These are phyloP conservation scores for Amaranthus palmeri DNA, from an alignment of 148 eudicot species.

Conservation along the genomic window DNA sequence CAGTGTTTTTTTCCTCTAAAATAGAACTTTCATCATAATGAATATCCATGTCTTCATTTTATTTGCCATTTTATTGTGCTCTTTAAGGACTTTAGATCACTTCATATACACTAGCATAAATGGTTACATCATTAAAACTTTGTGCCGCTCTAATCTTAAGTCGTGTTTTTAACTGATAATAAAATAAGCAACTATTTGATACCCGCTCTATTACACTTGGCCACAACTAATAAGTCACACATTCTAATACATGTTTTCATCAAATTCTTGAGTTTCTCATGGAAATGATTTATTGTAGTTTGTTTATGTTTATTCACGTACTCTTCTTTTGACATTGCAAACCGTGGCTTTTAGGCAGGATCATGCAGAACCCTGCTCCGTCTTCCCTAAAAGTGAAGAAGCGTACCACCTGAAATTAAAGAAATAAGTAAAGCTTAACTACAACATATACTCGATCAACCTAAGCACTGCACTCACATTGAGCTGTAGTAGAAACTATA, in stretches of 20 bases:
- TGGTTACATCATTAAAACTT: no score
- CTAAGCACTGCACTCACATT: neutral
- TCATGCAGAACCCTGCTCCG: conserved; percentile 70
- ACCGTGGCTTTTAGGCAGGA: conserved; percentile 63
- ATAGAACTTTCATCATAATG: no score
- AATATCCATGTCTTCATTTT: no score
- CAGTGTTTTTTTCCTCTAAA: no score
- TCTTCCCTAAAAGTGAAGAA: conserved; percentile 97
- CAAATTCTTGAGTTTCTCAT: conserved; percentile 78
- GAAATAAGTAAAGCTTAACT: neutral
- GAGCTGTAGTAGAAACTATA: neutral
- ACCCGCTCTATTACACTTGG: neutral
- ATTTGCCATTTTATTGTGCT: no score
- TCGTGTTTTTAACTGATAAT: no score
- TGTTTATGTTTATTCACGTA: conserved; percentile 84
- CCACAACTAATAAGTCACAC: neutral
- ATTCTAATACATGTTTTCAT: conserved; percentile 81
- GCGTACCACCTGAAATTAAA: conserved; percentile 71
- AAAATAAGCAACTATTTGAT: no score
- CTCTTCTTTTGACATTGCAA: conserved; percentile 65
- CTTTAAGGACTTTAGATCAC: no score
- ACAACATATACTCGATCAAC: neutral
- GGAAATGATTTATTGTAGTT: conserved; percentile 89
- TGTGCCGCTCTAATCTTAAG: no score
- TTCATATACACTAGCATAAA: no score